Base-by-base conservation (phyloP, 2,329 filamentous ascomycete species). In the Emmonsia crescens region DNA sequence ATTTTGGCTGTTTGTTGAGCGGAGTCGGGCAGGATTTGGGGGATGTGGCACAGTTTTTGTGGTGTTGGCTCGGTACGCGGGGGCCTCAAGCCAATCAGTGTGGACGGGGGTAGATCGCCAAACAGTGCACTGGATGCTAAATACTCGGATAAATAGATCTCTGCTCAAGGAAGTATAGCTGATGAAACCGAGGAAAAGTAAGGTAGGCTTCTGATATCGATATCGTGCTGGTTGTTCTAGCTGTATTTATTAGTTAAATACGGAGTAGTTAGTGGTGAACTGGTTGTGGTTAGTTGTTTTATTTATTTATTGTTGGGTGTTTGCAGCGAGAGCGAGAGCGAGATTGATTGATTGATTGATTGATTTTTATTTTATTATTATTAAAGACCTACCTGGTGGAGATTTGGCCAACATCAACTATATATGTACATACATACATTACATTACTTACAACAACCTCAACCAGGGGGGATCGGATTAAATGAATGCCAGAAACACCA, bases 1-100 rank as follows among this genome's bases (percentile, higher is more conserved):
- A 46, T 44, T n/a, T 16, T 36, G 40, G 40, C 3, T 12, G 36
- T 27, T 52, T 44, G 55, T 57, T 21, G 55, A n/a, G 16, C n/a
- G 14, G 54, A 42, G 54, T 44, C 55, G 19, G 55, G 52, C 31
- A 46, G 38, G 55, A 44, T 21, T 21, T n/a, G n/a, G 40, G 54
- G 38, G 16, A 14, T 27, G 55, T 57, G 55, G 55, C 55, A 57
- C 55, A 42, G 55, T 42, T 57, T 57, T 57, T 21, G 54, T 27
- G 21, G 57, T 59, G 44, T 48, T 59, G 40, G 19, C 21, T 51
- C 31, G 27, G 31, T 27, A 40, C 10, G 57, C 51, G 57, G 46
- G 57, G 57, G 33, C 12, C 14, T 48, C 33, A n/a, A 36, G 16
- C 27, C n/a, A n/a, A 44, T 48, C 19, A 27, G 19, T 59, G 24